Percentiles rank a stretch among this genome's conserved stretches.
These are phyloP conservation scores for Tremellales sp. DNA, from an alignment of 1,284 basidiomycete genomes.

Conservation along the genomic window DNA sequence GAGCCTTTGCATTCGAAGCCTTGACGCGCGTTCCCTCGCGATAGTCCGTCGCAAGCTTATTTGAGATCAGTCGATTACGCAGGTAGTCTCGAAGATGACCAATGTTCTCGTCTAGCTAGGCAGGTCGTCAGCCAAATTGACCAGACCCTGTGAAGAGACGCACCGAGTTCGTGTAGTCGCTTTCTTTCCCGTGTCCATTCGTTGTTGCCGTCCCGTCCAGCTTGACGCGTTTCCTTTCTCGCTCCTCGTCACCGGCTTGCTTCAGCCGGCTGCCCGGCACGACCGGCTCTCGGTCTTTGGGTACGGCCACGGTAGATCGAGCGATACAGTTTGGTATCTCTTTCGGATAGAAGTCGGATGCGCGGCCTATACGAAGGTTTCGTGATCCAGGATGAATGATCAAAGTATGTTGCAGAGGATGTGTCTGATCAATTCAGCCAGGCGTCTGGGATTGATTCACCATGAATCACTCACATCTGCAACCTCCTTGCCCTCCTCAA, in stretches of 20 bases:
- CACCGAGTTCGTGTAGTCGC: slow-evolving; percentile 21
- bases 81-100: slow-evolving; percentile 68
- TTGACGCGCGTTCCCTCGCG: slow-evolving; percentile 71
- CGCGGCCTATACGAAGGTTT: slow-evolving; percentile 78
- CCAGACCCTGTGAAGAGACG: slow-evolving; percentile 5
- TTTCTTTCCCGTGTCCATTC: slow-evolving; percentile 7
- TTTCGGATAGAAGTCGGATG: slow-evolving; percentile 62
- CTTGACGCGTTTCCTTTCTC: slow-evolving; percentile 9
- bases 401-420: slow-evolving; percentile 52
- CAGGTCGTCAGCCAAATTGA: not conserved
- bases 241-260: slow-evolving; percentile 9
- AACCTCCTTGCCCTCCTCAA: slow-evolving; percentile 17
- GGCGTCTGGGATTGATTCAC: slow-evolving; percentile 1
- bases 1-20: slow-evolving; percentile 51
- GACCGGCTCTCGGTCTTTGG: slow-evolving; percentile 24
- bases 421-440: slow-evolving; percentile 5
- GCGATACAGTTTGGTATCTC: slow-evolving; percentile 48
- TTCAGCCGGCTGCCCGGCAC: slow-evolving; percentile 24
- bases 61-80: slow-evolving; percentile 78
- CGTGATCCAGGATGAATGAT: slow-evolving; percentile 94
- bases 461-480: slow-evolving; percentile 14
- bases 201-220: slow-evolving; percentile 4
- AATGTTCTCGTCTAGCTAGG: slow-evolving; percentile 67
- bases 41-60: slow-evolving; percentile 74
- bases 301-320: slow-evolving; percentile 15